Conservation (phyloP, 805 yeast genomes). For the Suhomyces prunicola region DNA sequence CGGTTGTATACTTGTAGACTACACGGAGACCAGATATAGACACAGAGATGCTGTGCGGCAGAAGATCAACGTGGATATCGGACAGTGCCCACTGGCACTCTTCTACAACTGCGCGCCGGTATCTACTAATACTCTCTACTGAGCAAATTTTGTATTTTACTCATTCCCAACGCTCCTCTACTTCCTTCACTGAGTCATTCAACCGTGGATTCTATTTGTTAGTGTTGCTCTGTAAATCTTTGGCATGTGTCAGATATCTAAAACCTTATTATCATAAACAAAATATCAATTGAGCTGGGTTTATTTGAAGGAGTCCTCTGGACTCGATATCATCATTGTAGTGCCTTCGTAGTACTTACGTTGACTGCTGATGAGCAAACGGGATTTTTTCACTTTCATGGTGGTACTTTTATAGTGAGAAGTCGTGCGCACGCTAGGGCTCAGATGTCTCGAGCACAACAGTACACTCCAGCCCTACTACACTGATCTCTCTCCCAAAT, state of each 20-base stretch:
- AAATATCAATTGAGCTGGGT: conserved; percentile 46
- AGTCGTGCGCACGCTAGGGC: not conserved
- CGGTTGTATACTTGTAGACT: not conserved
- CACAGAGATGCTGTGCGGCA: too few relatives aligned
- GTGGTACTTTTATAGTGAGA: not conserved
- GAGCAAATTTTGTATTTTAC: too few relatives aligned
- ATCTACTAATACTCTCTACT: too few relatives aligned
- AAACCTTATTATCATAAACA: conserved; percentile 36
- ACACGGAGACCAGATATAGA: not conserved
- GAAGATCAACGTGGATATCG: too few relatives aligned
- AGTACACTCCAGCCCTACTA: not conserved
- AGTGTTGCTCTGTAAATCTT: not conserved
- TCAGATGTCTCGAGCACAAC: not conserved
- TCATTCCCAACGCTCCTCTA: not conserved
- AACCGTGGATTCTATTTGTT: not conserved
- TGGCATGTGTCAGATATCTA: conserved; percentile 21
- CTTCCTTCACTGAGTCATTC: not conserved
- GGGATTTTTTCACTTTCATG: not conserved
- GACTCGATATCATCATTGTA: conserved; percentile 39
- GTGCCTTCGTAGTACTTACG: not conserved
- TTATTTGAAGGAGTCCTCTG: conserved; percentile 32
- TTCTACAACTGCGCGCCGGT: too few relatives aligned
- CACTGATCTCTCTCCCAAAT: not conserved
- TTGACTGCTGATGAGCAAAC: not conserved
- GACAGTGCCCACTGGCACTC: too few relatives aligned